Evolutionary conservation across 441 rosid genomes (phyloP), one percentile per base, ranked within the genome.

Genomic region (Mallotus japonicus): DNA sequence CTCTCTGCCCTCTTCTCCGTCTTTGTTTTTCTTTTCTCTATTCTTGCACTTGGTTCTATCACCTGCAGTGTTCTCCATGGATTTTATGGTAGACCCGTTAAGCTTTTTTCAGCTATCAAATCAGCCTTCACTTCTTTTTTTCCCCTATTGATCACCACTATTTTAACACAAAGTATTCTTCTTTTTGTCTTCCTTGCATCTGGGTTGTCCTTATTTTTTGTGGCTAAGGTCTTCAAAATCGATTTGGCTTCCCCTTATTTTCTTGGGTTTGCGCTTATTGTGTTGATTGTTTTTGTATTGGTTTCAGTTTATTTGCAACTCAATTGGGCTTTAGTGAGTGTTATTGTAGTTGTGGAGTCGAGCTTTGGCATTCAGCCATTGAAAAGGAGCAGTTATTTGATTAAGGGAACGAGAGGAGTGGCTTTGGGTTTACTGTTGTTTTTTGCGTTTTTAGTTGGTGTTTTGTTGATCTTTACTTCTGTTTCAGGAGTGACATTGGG

Each of bases 71-170:
- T 89, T 8, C 71, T 84, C 66, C 93, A 92, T 8, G 94, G 97
- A 6, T 94, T 90, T 80, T 89, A 88, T 57, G 90, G 95, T 60
- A 78, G 94, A 65, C 97, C 94, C 15, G 90, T 92, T 69, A 88
- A 85, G 80, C 77, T 94, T 1, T 12, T 70, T 11, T 77, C 88
- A 5, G 85, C 97, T 6, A 74, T 92, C 73, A 82, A 70, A 60
- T 89, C 97, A 13, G 79, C 85, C 75, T 71, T 86, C 62, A 17
- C 72, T 63, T 87, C 88, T 13, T 87, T 90, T 79, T 22, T 87
- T 54, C 91, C 83, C 24, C 89, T 92, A 34, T 24, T 84, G 46
- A 59, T 77, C 12, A 86, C 97, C 2, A 42, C 49, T 17, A 8
- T 84, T 51, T 57, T 80, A 6, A 11, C 64, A n/a, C 70, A 70